Evolutionary conservation across 1,284 basidiomycete genomes (phyloP), one percentile per base, ranked within the genome.

Genomic region (Cutaneotrichosporon cutaneum): DNA sequence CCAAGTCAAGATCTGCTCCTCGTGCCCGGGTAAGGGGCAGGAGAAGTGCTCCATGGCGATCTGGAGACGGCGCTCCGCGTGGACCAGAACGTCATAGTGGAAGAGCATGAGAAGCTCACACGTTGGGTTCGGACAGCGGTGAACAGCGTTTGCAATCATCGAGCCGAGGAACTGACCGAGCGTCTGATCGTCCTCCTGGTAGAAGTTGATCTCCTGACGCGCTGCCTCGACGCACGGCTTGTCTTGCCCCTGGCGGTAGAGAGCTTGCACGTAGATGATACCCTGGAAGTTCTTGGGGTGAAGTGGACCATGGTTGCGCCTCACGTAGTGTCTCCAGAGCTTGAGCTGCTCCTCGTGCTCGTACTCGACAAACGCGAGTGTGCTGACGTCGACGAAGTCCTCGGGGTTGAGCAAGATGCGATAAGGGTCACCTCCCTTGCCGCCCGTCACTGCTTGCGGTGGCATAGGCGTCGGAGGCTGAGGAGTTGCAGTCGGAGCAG

Each of bases 231-330:
- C 74, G 70, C 81, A 85, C 18, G 81, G 80, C 56, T 81, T 80
- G 47, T 78, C 78, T 3, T 76, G 74, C 2, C 79, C 77, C 58
- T 80, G 78, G 44, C 74, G 74, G 16, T 75, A 73, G 11, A 75
- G 63, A 2, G 77, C 74, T 55, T 70, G 73, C 9, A 78, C 66
- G 59, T 77, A 80, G n/a, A 76, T 72, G 76, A 98, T 89, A 69
- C 88, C 87, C 74, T 98, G 95, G 73, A 95, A 97, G 75, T 94
- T 90, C 75, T 94, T 92, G 32, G 95, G 90, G 47, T 90, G 85
- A 68, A 96, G 88, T 68, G 90, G 88, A 70, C 92, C 90, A 6
- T 82, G 76, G 76, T 92, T 89, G 78, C 90, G 88, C 55, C 88
- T 85, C 14, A 90, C 80, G 72, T 95, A 95, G 88, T 90, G 94